Percentiles rank a stretch among this genome's conserved stretches.
phyloP scores from a whole-genome alignment of 2,329 filamentous ascomycete species.

The Elsinoe necatrix region DNA sequence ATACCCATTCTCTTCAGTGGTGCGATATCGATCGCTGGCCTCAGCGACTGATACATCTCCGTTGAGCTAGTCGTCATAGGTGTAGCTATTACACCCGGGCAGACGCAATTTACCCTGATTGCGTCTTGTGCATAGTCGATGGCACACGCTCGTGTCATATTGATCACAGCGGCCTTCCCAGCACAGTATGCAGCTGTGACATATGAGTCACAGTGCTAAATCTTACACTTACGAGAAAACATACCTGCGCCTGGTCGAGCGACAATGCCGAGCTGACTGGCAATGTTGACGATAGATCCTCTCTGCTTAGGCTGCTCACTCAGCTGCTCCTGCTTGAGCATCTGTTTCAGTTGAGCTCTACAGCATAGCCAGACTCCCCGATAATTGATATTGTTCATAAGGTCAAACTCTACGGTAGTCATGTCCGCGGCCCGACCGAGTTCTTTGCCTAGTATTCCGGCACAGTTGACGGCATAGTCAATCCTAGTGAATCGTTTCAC shows the following conservation, averaged over 20 bases:
- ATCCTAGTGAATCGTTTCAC: constrained; percentile 34
- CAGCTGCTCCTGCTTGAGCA: constrained; percentile 38
- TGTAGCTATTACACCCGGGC: constrained; percentile 41
- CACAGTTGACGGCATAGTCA: constrained; percentile 42
- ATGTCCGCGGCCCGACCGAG: constrained; percentile 31
- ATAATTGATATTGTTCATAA: constrained; percentile 37
- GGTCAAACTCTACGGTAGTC: constrained; percentile 34
- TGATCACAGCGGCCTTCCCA: constrained; percentile 40
- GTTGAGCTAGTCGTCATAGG: constrained; percentile 32
- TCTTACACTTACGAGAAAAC: no score
- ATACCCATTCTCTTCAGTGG: constrained; percentile 21
- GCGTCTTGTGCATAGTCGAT: constrained; percentile 40
- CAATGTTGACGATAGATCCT: constrained; percentile 37
- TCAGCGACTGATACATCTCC: constrained; percentile 28
- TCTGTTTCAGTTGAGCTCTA: constrained; percentile 36
- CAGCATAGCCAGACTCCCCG: constrained; percentile 40
- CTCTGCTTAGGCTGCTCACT: background rate
- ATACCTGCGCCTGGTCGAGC: constrained; percentile 36
- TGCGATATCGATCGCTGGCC: constrained; percentile 26
- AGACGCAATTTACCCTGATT: constrained; percentile 41
- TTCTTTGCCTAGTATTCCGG: constrained; percentile 36
- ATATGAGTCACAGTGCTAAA: no score
- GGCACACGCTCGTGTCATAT: constrained; percentile 41
- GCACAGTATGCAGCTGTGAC: constrained; percentile 42
- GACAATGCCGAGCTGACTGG: constrained; percentile 37